Evolutionary conservation across 768 basidiomycete species (phyloP), one percentile per base, ranked within the genome.

Genomic region (Amanita polypyramis): DNA sequence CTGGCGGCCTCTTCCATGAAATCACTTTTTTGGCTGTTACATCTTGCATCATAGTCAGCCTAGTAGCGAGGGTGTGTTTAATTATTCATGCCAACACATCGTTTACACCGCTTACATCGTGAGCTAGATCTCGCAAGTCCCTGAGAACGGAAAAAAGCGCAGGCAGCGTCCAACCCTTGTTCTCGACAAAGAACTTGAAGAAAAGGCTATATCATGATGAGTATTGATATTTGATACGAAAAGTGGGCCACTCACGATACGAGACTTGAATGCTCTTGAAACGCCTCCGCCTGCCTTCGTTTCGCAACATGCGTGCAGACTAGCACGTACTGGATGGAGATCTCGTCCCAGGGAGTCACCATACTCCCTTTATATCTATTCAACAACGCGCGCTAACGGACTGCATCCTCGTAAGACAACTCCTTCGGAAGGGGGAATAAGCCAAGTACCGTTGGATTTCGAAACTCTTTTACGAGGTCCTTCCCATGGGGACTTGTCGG

Each of bases 1-100:
- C 91, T 70, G 0, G 94, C 90, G 3, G 89, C 82, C 55, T 91
- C 89, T 56, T 96, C 91, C 77, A 91, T 83, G 56, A 75, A 74
- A 54, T 82, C 77, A 56, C 70, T 76, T 52, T 68, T 75, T 53
- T 82, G 72, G 42, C 65, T 65, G 52, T 77, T 73, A 42, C 73
- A 69, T 61, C 70, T 74, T 27, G 77, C 77, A 51, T 82, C 73
- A 15, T 73, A 61, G 55, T 85, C 82, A 37, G 82, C 80, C 82
- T 85, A 53, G 39, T 11, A 21, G 19, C 7, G 46, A 11, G 21
- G 23, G 14, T 45, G 1, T 47, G 30, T 38, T 20, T 34, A n/a
- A 43, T 9, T 14, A 23, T 34, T 30, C 20, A 25, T 45, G 27
- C 27, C 0, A 35, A 29, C 43, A 39, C 14, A 47, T 6, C 46